These are phyloP conservation scores for Kwoniella mangroviensis DNA, from an alignment of 768 basidiomycete species.

Conservation along the genomic window DNA sequence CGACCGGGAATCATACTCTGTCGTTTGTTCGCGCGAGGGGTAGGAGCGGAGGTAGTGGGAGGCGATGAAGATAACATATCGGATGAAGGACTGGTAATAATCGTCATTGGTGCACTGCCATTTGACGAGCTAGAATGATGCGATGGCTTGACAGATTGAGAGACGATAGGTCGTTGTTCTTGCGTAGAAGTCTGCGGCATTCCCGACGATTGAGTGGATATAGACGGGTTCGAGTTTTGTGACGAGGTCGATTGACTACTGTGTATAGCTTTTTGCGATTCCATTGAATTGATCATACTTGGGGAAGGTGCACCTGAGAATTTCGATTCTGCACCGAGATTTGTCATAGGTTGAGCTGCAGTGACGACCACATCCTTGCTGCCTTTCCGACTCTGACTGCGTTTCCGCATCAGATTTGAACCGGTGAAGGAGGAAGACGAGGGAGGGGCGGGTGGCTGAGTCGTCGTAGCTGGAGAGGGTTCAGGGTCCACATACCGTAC, in stretches of 20 bases:
- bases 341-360: slow-evolving; percentile 40
- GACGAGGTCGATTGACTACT: slow-evolving; percentile 46
- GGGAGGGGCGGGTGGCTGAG: slow-evolving; percentile 4
- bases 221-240: slow-evolving; percentile 13
- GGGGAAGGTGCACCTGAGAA: slow-evolving; percentile 47
- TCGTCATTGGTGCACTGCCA: slow-evolving; percentile 63
- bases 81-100: slow-evolving; percentile 68
- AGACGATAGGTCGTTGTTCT: slow-evolving; percentile 2
- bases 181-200: slow-evolving; percentile 22
- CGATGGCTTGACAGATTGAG: slow-evolving; percentile 4
- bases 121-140: slow-evolving; percentile 17
- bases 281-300: slow-evolving; percentile 48
- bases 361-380: slow-evolving; percentile 50
- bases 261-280: slow-evolving; percentile 44
- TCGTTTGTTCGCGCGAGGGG: slow-evolving; percentile 36
- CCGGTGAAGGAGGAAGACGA: background rate
- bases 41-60: slow-evolving; percentile 26
- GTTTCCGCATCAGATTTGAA: slow-evolving; percentile 19
- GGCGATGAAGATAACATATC: slow-evolving; percentile 62
- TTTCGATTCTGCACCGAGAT: slow-evolving; percentile 33
- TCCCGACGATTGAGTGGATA: slow-evolving; percentile 18
- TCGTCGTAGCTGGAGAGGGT: background rate
- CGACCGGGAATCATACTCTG: slow-evolving; percentile 50
- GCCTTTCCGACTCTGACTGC: slow-evolving; percentile 37
- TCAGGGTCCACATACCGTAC: slow-evolving; percentile 71